Percentiles rank a stretch among this genome's conserved stretches.
phyloP scores from a whole-genome alignment of 2,329 filamentous ascomycete genomes.

The Drechslera avenae region DNA sequence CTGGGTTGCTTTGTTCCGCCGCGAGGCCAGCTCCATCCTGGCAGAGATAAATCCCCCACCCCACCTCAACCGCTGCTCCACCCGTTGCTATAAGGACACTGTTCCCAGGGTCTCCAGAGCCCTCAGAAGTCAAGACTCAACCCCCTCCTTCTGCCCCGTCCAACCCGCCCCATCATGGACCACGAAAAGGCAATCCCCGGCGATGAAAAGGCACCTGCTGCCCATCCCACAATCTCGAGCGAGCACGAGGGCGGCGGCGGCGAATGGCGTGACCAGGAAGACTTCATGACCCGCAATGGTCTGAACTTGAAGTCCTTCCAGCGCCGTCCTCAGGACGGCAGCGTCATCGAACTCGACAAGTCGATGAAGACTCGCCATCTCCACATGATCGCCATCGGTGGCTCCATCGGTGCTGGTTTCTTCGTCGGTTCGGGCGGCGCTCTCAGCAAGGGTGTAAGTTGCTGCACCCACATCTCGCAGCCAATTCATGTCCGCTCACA shows the following conservation, averaged over 20 bases:
- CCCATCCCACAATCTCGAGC: conserved; percentile 22
- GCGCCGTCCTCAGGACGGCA: conserved; percentile 35
- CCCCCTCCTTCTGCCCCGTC: conserved; percentile 16
- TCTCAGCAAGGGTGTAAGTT: conserved; percentile 57
- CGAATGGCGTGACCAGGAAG: conserved; percentile 40
- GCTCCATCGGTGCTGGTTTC: conserved; percentile 67
- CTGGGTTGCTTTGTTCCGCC: conserved; percentile 33
- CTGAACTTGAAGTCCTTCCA: conserved; percentile 44
- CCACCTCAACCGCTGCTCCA: conserved; percentile 33
- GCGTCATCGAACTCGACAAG: conserved; percentile 41
- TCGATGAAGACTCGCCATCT: conserved; percentile 63
- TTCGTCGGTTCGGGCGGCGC: conserved; percentile 65
- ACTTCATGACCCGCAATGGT: conserved; percentile 46
- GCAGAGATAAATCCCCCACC: conserved; percentile 25
- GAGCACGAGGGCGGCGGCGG: conserved; percentile 13
- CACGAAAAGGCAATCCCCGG: conserved; percentile 31
- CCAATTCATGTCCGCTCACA: conserved; percentile 7
- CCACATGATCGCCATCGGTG: conserved; percentile 67
- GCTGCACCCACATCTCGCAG: no score
- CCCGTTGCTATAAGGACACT: conserved; percentile 29
- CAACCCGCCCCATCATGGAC: conserved; percentile 30
- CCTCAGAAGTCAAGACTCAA: conserved; percentile 6
- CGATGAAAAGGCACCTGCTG: conserved; percentile 35
- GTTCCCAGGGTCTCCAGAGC: conserved; percentile 17
- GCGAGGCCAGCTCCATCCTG: conserved; percentile 21